Evolutionary conservation across 768 basidiomycete species (phyloP), one percentile per base, ranked within the genome.

Genomic region (Lactarius vividus): DNA sequence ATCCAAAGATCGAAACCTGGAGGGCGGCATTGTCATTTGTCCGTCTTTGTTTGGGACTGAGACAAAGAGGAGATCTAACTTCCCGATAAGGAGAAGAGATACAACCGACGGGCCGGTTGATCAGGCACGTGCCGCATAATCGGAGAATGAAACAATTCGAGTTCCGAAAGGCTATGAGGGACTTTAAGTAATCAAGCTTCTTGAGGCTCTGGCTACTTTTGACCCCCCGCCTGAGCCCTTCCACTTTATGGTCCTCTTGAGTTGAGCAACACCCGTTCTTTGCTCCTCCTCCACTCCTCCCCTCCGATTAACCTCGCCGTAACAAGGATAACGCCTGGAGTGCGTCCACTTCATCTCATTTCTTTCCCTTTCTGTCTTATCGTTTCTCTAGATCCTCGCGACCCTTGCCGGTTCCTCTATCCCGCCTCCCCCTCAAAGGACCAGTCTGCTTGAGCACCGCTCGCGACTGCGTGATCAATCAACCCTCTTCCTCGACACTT

Each of bases 331-430:
- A 78, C 81, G 81, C 81, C 78, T 82, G 81, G 80, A 65, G 81
- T 82, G 62, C 23, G 79, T 33, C 28, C 15, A 3, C 33, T 59
- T 5, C 39, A 4, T 23, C 20, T 29, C 31, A 10, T 20, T 56
- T 44, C 8, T 39, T 67, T 46, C 33, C 39, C 57, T 58, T 31
- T 40, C 13, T 42, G n/a, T 33, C 26, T 54, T 39, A 35, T 49
- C 63, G 57, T 57, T 54, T 40, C 60, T 55, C 46, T 73, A 91
- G 88, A 85, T 84, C 64, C 91, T 93, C 91, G 91, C 91, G 91
- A 93, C 91, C 91, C 92, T 93, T 92, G 87, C 83, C 89, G 89
- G 88, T 87, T 79, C 84, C 89, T 77, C 79, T 77, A 70, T 71
- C 74, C 84, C 88, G 82, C 78, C 77, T 37, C 60, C 61, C 68